Conservation (phyloP, 352 stramenopile genomes). For the Thraustochytrium sp. region DNA sequence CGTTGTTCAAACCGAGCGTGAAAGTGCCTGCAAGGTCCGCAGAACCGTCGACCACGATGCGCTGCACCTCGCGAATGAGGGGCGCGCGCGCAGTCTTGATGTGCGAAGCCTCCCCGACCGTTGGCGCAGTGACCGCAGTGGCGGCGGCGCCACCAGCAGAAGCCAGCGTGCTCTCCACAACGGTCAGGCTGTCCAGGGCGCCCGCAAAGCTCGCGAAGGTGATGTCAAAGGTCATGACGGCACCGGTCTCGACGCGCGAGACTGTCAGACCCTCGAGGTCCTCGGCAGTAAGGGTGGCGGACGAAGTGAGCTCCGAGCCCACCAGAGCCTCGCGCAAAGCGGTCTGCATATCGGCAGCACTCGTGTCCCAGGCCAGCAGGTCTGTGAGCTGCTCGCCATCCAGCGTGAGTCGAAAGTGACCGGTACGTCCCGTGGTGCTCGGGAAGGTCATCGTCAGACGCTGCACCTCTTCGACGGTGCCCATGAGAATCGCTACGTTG, state of each 20-base stretch:
- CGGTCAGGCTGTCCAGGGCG: background rate
- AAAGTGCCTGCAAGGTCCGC: constrained; percentile 64
- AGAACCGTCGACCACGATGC: constrained; percentile 47
- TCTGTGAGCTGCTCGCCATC: background rate
- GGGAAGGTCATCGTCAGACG: background rate
- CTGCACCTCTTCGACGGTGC: background rate
- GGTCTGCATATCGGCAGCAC: background rate
- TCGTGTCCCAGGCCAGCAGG: background rate
- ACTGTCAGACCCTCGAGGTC: background rate
- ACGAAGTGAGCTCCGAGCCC: background rate
- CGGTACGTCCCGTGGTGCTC: constrained; percentile 60
- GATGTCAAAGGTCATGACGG: background rate
- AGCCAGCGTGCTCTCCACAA: background rate
- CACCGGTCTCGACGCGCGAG: background rate
- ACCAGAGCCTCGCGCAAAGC: background rate
- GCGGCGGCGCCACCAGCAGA: background rate
- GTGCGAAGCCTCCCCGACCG: background rate
- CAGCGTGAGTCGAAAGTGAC: constrained; percentile 61
- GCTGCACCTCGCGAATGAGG: constrained; percentile 42
- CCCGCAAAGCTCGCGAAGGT: constrained; percentile 24
- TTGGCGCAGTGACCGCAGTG: background rate
- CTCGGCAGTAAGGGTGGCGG: background rate
- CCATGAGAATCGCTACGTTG: constrained; percentile 49
- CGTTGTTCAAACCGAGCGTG: constrained; percentile 57
- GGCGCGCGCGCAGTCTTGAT: constrained; percentile 16